These are phyloP conservation scores for Mucor velutinosus DNA, from an alignment of 371 early-diverging fungal species.

Conservation along the genomic window DNA sequence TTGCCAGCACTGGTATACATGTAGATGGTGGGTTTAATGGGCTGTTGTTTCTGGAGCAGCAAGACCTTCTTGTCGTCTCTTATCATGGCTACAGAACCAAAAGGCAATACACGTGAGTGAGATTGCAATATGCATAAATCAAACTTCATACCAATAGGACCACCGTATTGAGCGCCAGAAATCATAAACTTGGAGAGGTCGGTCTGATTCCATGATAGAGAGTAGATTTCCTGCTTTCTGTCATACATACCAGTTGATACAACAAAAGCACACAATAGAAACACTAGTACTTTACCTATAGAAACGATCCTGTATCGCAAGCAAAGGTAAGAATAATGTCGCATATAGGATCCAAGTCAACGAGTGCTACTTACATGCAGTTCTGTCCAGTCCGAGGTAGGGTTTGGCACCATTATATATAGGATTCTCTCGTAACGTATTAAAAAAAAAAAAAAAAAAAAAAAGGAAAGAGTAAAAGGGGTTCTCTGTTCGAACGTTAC, in stretches of 20 bases:
- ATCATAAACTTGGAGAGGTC: conserved; percentile 83
- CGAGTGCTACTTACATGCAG: conserved; percentile 36
- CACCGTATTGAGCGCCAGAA: conserved; percentile 87
- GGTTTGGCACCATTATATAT: conserved; percentile 52
- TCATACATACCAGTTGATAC: neutral
- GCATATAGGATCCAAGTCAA: too few relatives aligned
- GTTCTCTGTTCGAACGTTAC: neutral
- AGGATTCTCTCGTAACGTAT: neutral
- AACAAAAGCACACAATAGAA: neutral
- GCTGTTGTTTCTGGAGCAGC: conserved; percentile 70
- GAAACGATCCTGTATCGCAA: conserved; percentile 45
- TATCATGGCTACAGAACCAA: conserved; percentile 70
- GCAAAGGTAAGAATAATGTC: neutral
- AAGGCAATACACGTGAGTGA: neutral
- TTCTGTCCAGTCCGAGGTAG: conserved; percentile 57
- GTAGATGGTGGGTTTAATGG: conserved; percentile 78
- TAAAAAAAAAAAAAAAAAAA: conserved; percentile 1
- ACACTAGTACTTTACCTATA: conserved; percentile 36
- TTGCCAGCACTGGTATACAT: conserved; percentile 88
- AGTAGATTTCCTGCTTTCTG: conserved; percentile 80
- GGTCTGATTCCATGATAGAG: conserved; percentile 85
- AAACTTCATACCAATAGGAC: conserved; percentile 79
- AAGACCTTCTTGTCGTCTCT: conserved; percentile 85
- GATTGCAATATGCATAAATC: neutral
- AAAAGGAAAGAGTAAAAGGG: neutral